Base-by-base conservation (phyloP, 345 rosid species). In the Syzygium aqueum region DNA sequence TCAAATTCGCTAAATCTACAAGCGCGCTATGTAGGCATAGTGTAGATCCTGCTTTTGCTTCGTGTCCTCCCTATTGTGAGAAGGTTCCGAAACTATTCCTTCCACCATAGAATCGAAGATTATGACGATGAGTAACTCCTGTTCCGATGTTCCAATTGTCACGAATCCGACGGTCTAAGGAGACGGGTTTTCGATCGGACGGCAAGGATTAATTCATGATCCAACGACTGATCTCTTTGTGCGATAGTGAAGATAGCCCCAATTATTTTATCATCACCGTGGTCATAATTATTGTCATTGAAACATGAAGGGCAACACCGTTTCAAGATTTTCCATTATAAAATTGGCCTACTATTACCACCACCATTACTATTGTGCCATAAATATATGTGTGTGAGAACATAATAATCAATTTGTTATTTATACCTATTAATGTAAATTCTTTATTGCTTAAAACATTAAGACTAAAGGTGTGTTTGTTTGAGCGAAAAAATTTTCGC, bases 161-260 rank as follows among this genome's bases (percentile, higher is more conserved):
- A 9, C 8, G 21, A 65, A 0, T 2, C 22, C 11, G 5, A 17
- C 2, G 9, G 37, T 30, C 22, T 3, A 4, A 7, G 77, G 77
- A 15, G 22, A 30, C 1, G 22, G 23, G 6, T 28, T 28, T 30
- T 28, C 43, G 57, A 30, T 65, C 22, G 4, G 21, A 67, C 7
- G 37, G 77, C 19, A 16, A 4, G 77, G 37, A 30, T 65, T 65
- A 65, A 65, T 30, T 65, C 11, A 22, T 30, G 43, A 30, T 65
- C 77, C 43, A 16, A 16, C 11, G 23, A 30, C 4, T 30, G 43
- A 16, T 65, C 23, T 8, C 22, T 65, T 3, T 30, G 7, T 65
- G 23, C 1, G 6, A 16, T 30, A 0, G 77, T 30, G 77, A 7
- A 65, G 12, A 30, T 16, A 65, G 21, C 37, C 37, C 0, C 0